Evolutionary conservation across 805 yeast genomes (phyloP), one percentile per base, ranked within the genome.

Genomic region (Pichia nakasei): DNA sequence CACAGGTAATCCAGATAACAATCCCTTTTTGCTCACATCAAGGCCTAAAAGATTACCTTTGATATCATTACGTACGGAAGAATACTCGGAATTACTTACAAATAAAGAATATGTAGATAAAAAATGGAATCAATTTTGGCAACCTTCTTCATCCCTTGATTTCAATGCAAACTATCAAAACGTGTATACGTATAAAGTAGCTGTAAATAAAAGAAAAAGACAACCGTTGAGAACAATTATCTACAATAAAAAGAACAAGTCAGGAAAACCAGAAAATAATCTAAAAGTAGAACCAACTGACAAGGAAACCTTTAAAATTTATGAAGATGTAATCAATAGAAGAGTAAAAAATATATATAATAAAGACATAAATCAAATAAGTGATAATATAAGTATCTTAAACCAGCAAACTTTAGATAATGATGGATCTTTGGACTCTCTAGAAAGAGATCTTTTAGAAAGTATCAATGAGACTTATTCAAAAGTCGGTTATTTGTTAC

Each of bases 1-100:
- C 17, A 39, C 42, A 2, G 52, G 51, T 20, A 48, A 54, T 36
- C 58, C 58, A 6, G 46, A 50, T 33, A 50, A 48, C 13, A 48
- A 57, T 38, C 53, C 55, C 4, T 22, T 37, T n/a, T 48, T 58
- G 37, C 36, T 59, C 11, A 55, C 58, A 12, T 44, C 61, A 46
- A 52, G 56, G 33, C 48, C 54, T 22, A 58, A 50, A 40, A 51
- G 51, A 34, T 17, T 53, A 15, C 61, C 62, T 1, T 49, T 57
- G 32, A 54, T 59, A 3, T 59, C 61, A 2, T 39, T 58, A 2
- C 41, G 61, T 32, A 58, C 53, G 38, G 45, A 50, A 2, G 61
- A 57, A 40, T 50, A 47, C 27, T 49, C 48, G 7, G 49, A 50
- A 1, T 39, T 51, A 27, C 32, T 52, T 18, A 6, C 15, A 3